phyloP scores from a whole-genome alignment of 2,329 filamentous ascomycete genomes.

The Chrysosporium queenslandicum region DNA sequence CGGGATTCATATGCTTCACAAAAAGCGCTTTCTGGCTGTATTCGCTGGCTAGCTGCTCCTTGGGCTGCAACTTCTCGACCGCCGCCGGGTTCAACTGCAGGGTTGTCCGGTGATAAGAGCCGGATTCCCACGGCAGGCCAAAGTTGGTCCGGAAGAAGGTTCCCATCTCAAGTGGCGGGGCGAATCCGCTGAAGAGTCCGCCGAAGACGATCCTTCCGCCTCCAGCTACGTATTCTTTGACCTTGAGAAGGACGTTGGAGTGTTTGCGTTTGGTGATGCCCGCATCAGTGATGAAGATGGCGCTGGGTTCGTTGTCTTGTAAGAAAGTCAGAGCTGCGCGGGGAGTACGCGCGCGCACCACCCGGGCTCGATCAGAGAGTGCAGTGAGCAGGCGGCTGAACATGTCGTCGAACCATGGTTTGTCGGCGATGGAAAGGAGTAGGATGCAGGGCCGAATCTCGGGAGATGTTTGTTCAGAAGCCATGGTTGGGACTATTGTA shows the following conservation, averaged over 20 bases:
- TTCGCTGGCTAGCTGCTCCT: neutral
- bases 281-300: constrained; percentile 23
- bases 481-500: neutral
- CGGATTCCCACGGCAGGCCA: constrained; percentile 20
- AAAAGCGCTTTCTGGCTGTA: constrained; percentile 16
- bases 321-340: constrained; percentile 1
- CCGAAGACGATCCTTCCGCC: constrained; percentile 24
- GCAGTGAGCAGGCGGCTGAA: neutral
- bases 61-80: neutral
- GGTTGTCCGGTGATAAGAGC: constrained; percentile 19
- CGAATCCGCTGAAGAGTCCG: constrained; percentile 21
- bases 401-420: constrained; percentile 3
- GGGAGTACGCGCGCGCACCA: neutral
- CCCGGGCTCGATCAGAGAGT: constrained; percentile 1
- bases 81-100: constrained; percentile 18
- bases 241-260: constrained; percentile 17
- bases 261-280: constrained; percentile 19
- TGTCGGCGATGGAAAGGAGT: neutral
- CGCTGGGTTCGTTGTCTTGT: constrained; percentile 1
- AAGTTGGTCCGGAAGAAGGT: constrained; percentile 20
- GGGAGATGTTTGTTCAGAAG: neutral
- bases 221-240: constrained; percentile 19
- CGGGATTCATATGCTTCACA: constrained; percentile 10
- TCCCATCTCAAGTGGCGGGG: constrained; percentile 15
- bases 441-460: neutral